phyloP scores from a whole-genome alignment of 805 yeast species.

The Ogataea chonburiensis region DNA sequence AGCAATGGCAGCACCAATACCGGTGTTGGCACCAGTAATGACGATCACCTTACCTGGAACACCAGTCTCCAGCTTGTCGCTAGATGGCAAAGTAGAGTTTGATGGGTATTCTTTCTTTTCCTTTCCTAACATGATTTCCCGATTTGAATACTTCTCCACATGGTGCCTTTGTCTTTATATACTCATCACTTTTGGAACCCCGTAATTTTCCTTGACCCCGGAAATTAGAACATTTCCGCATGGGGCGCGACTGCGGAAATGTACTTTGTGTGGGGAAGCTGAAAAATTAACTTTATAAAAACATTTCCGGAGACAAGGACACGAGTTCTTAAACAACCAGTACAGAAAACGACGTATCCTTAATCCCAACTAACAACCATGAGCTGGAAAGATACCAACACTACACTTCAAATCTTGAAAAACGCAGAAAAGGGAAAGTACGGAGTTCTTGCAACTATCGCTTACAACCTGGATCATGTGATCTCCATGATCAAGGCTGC shows the following conservation, averaged over 20 bases:
- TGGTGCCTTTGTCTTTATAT: background rate
- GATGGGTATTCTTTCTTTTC: constrained; percentile 12
- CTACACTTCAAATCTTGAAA: constrained; percentile 31
- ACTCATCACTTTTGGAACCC: background rate
- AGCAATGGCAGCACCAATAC: constrained; percentile 19
- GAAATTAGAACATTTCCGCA: constrained; percentile 5
- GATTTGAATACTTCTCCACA: background rate
- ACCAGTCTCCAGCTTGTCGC: constrained; percentile 13
- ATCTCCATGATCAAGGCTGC: constrained; percentile 38
- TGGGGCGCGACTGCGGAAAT: constrained; percentile 1
- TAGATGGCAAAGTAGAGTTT: constrained; percentile 7
- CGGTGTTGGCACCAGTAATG: constrained; percentile 17
- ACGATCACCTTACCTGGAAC: constrained; percentile 15
- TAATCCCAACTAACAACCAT: too few species aligned
- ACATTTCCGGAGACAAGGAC: too few species aligned
- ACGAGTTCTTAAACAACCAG: background rate
- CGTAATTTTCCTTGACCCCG: constrained; percentile 2
- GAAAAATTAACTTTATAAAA: too few species aligned
- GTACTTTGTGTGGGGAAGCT: constrained; percentile 2
- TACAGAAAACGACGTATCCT: background rate
- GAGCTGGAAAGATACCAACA: constrained; percentile 26
- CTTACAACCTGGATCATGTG: constrained; percentile 37
- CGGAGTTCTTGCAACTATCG: constrained; percentile 37
- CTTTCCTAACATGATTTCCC: constrained; percentile 10
- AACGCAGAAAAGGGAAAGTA: constrained; percentile 34